phyloP scores from a whole-genome alignment of 2,329 filamentous ascomycete species.

The Biscogniauxia sp. region DNA sequence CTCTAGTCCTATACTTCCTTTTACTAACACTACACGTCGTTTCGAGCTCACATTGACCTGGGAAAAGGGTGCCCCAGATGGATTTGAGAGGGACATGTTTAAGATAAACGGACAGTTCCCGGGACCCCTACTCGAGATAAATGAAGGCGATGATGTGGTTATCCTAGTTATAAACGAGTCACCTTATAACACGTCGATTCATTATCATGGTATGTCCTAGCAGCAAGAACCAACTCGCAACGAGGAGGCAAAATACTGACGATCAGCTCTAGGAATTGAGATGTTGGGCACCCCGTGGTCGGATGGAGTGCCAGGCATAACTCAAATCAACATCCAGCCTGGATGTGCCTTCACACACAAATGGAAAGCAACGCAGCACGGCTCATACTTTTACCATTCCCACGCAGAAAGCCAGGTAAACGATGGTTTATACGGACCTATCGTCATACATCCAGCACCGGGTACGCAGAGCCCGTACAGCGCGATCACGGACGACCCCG shows the following conservation, averaged over 20 bases:
- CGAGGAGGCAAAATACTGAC: not conserved
- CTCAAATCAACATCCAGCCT: conserved; percentile 50
- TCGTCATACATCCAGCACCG: conserved; percentile 38
- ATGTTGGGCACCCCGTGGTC: conserved; percentile 56
- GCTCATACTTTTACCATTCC: conserved; percentile 61
- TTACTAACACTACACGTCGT: not conserved
- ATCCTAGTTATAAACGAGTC: conserved; percentile 45
- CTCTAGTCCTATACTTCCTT: not conserved
- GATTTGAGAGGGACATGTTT: conserved; percentile 6
- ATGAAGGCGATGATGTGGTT: conserved; percentile 49
- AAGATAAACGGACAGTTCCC: conserved; percentile 57
- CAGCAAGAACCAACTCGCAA: not conserved
- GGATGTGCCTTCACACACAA: conserved; percentile 49
- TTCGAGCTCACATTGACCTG: not conserved
- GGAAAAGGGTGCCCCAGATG: conserved; percentile 5
- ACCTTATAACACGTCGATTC: conserved; percentile 46
- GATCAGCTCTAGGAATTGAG: conserved; percentile 38
- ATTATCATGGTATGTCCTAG: conserved; percentile 32
- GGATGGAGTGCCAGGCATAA: conserved; percentile 58
- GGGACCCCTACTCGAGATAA: conserved; percentile 55
- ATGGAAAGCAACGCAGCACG: conserved; percentile 56
- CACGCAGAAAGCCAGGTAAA: conserved; percentile 55
- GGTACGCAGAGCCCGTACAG: conserved; percentile 44
- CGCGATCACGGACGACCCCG: conserved; percentile 42
- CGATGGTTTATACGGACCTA: conserved; percentile 53